A percentile compares a stretch with the other conserved stretches of the same genome.
Evolutionary conservation across 257 asterid species (phyloP).

Genomic region (Mentha longifolia): DNA sequence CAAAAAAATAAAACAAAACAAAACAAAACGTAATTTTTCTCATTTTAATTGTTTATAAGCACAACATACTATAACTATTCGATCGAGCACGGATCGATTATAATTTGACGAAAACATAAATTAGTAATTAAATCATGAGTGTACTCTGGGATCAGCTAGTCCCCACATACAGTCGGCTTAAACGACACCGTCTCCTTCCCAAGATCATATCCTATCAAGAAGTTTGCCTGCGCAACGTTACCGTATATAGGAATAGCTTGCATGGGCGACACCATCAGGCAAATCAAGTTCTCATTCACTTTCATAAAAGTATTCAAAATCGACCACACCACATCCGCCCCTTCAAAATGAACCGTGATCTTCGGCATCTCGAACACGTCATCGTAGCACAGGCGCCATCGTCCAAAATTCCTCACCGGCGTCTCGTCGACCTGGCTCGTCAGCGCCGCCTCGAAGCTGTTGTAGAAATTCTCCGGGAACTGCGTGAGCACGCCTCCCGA

Average conservation of each 20-base stretch:
- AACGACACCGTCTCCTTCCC: not conserved
- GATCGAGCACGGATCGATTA: too few relatives aligned
- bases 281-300: not conserved
- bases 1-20: too few relatives aligned
- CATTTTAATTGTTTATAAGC: too few relatives aligned
- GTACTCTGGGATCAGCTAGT: too few relatives aligned
- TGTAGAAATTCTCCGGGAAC: conserved; percentile 42
- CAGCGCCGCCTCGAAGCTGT: conserved; percentile 3
- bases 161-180: not conserved
- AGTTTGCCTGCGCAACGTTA: not conserved
- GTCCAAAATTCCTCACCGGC: not conserved
- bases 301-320: not conserved
- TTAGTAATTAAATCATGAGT: too few relatives aligned
- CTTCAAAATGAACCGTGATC: conserved; percentile 51
- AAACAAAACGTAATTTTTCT: too few relatives aligned
- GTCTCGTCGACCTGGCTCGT: not conserved
- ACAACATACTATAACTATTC: too few relatives aligned
- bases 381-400: conserved; percentile 27
- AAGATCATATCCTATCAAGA: not conserved
- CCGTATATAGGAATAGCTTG: not conserved
- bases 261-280: not conserved
- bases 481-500: conserved; percentile 59
- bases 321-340: conserved; percentile 60
- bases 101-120: too few relatives aligned
- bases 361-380: conserved; percentile 32